Evolutionary conservation across 2,329 filamentous ascomycete species (phyloP).

Genomic region (Alternaria burnsii): DNA sequence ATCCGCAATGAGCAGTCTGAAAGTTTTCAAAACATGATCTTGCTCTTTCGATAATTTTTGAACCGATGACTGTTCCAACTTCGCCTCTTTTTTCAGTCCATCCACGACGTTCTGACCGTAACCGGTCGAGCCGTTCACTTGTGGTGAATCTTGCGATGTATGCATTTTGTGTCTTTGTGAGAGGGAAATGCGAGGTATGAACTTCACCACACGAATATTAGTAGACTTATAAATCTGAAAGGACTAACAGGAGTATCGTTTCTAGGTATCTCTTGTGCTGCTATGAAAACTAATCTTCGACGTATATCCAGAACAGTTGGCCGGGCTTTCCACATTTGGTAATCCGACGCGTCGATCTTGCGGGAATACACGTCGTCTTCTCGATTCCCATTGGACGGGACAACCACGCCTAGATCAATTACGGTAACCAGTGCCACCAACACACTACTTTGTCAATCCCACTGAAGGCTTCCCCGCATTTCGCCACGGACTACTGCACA

Average conservation of each 20-base stretch:
- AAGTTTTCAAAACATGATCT: slow-evolving; percentile 22
- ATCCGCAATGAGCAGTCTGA: slow-evolving; percentile 58
- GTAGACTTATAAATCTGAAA: not conserved
- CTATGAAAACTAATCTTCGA: slow-evolving; percentile 2
- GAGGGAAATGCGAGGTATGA: not conserved
- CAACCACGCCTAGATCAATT: not conserved
- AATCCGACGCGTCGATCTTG: slow-evolving; percentile 12
- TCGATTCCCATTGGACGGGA: slow-evolving; percentile 8
- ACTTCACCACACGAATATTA: not conserved
- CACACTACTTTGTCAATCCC: slow-evolving; percentile 4
- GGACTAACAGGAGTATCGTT: not conserved
- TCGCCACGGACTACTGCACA: slow-evolving; percentile 5
- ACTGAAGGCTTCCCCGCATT: slow-evolving; percentile 12
- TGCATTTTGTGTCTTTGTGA: slow-evolving; percentile 21
- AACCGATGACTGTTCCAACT: slow-evolving; percentile 49
- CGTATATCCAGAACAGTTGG: not conserved
- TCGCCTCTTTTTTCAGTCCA: slow-evolving; percentile 12
- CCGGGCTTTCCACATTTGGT: slow-evolving; percentile 11
- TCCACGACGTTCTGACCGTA: slow-evolving; percentile 13
- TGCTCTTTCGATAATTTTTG: slow-evolving; percentile 19
- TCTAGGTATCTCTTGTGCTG: not conserved
- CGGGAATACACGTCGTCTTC: not conserved
- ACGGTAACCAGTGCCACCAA: slow-evolving; percentile 22
- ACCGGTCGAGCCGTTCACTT: slow-evolving; percentile 20
- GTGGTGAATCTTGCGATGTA: slow-evolving; percentile 23